Evolutionary conservation across 2,329 filamentous ascomycete genomes (phyloP), one percentile per base, ranked within the genome.

Genomic region (Xylariomycetidae sp.): DNA sequence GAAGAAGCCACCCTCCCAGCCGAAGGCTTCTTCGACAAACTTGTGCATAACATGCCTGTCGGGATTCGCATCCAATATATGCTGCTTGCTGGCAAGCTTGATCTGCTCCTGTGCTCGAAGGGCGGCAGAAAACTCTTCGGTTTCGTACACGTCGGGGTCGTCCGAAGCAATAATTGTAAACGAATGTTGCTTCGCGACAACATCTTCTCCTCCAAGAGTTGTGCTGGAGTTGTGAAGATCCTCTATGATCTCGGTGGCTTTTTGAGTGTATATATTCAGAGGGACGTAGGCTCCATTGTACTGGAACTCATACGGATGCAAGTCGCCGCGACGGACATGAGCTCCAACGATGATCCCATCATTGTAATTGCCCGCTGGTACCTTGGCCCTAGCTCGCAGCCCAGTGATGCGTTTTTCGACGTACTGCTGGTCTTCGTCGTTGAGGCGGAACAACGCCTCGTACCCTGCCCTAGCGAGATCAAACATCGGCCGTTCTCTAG

Each of bases 1-100:
- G 60, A 84, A 94, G 66, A 94, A 94, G 2, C 88, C 88, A 13
- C 88, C 87, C 56, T 94, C 87, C 87, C 87, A 94, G 18, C 87
- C 88, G 25, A 86, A 80, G 2, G 80, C 75, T 53, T 88, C 82
- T 38, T 88, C 85, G 22, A 85, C 72, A 54, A 85, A 86, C 47
- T 74, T 77, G 44, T 72, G 71, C 53, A 83, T 76, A 6, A 72
- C 64, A 9, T 63, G 61, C 16, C 61, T 61, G 40, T 76, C 62
- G 3, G 59, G 54, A 27, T 57, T 59, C 37, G 53, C 61, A 44
- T 58, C 58, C 49, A 66, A 50, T 22, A 64, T 57, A 15, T 63
- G 60, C 17, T 65, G 57, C 53, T 85, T 85, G 31, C 77, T 79
- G 7, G 85, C 85, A 6, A 94, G 72, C 15, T 80, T 76, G 54